These are phyloP conservation scores for Liriodendron chinense DNA, from an alignment of 164 flowering plant genomes.

Conservation along the genomic window DNA sequence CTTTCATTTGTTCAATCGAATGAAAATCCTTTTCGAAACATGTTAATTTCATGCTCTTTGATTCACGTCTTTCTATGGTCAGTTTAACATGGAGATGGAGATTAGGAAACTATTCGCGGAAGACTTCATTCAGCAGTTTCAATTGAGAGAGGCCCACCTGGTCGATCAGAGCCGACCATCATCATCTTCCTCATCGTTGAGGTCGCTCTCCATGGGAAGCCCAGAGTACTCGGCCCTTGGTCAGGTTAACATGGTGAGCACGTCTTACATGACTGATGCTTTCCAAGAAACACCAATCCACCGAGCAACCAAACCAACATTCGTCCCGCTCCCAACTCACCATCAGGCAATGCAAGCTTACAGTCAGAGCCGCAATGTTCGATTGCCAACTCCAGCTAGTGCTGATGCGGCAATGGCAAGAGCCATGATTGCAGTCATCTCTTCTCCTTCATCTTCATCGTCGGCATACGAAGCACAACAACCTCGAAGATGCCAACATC, in stretches of 20 bases:
- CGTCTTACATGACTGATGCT: conserved; percentile 18
- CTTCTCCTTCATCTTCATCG: conserved; percentile 46
- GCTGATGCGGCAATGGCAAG: conserved; percentile 52
- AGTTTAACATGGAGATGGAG: conserved; percentile 48
- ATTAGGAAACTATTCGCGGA: conserved; percentile 36
- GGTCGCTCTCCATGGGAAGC: conserved; percentile 55
- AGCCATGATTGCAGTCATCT: conserved; percentile 62
- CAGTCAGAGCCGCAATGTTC: conserved; percentile 8
- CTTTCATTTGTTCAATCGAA: background rate
- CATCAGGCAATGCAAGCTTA: conserved; percentile 24
- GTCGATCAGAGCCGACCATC: conserved; percentile 35
- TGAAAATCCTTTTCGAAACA: background rate
- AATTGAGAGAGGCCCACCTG: conserved; percentile 14
- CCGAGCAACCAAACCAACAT: conserved; percentile 15
- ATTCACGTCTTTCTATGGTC: background rate
- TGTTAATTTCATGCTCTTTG: background rate
- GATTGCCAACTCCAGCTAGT: conserved; percentile 26
- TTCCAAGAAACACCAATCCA: conserved; percentile 9
- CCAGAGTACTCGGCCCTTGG: conserved; percentile 45
- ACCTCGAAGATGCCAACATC: background rate
- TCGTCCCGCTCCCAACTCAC: conserved; percentile 6
- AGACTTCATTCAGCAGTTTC: conserved; percentile 24
- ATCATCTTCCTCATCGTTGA: conserved; percentile 63
- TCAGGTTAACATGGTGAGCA: conserved; percentile 24
- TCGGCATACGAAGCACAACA: conserved; percentile 1